Evolutionary conservation across 257 asterid genomes (phyloP).

Genomic region (Salvia miltiorrhiza): DNA sequence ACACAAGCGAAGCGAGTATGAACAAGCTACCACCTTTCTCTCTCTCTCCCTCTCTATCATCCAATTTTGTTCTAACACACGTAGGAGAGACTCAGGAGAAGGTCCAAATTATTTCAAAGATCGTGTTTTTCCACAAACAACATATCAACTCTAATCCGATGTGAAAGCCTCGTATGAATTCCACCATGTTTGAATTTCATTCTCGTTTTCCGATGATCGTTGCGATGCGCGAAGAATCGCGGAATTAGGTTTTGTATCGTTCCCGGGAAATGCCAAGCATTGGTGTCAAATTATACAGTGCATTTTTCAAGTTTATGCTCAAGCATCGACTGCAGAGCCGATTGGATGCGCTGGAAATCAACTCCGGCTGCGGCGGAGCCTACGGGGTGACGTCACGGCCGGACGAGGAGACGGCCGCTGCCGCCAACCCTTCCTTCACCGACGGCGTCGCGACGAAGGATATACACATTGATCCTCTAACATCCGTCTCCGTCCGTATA

Average conservation of each 20-base stretch:
- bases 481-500: slow-evolving; percentile 71
- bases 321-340: slow-evolving; percentile 92
- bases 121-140: neutral
- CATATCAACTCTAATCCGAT: slow-evolving; percentile 21
- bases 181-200: slow-evolving; percentile 1
- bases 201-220: neutral
- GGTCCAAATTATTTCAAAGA: neutral
- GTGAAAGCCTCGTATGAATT: slow-evolving; percentile 7
- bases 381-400: slow-evolving; percentile 93
- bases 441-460: slow-evolving; percentile 97
- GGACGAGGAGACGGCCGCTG: slow-evolving; percentile 61
- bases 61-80: neutral
- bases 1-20: no score
- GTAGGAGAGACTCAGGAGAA: neutral
- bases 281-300: slow-evolving; percentile 84
- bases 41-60: neutral
- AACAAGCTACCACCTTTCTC: neutral
- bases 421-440: slow-evolving; percentile 76
- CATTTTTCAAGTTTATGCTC: slow-evolving; percentile 82
- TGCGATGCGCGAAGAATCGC: neutral
- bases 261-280: slow-evolving; percentile 83
- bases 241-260: slow-evolving; percentile 5
- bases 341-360: slow-evolving; percentile 38
- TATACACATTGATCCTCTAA: slow-evolving; percentile 76
- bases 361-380: slow-evolving; percentile 32